Percentiles rank a stretch among this genome's conserved stretches.
These are phyloP conservation scores for Vittaforma corneae DNA, from an alignment of 371 early-diverging fungal species.

Conservation along the genomic window DNA sequence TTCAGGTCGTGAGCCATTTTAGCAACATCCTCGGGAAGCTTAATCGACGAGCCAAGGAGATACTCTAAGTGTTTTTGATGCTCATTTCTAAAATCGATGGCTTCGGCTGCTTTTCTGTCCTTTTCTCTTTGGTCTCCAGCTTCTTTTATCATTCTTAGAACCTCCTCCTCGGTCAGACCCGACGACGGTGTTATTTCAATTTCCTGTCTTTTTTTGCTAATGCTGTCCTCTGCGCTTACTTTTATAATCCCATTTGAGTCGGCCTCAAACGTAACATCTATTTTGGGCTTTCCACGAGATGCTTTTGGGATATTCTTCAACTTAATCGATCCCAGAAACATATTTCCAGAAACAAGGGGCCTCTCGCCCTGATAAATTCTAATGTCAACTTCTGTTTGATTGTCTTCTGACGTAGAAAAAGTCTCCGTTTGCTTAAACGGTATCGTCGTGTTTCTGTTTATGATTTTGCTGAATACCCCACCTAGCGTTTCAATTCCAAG, in stretches of 20 bases:
- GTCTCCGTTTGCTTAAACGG: conserved; percentile 95
- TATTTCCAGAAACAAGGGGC: conserved; percentile 85
- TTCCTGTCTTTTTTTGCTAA: conserved; percentile 79
- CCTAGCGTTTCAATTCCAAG: conserved; percentile 71
- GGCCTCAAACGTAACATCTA: conserved; percentile 93
- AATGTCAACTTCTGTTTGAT: conserved; percentile 90
- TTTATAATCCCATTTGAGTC: conserved; percentile 97
- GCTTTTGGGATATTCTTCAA: conserved; percentile 65
- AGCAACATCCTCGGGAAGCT: neutral
- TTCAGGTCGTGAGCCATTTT: neutral
- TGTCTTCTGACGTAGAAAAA: conserved; percentile 96
- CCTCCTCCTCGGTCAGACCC: conserved; percentile 82
- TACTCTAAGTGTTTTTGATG: conserved; percentile 78
- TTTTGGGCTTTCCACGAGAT: conserved; percentile 83
- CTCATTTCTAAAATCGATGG: conserved; percentile 78
- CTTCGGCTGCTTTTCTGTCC: conserved; percentile 78
- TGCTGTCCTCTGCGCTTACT: conserved; percentile 88
- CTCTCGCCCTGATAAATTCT: conserved; percentile 96
- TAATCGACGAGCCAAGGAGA: conserved; percentile 25
- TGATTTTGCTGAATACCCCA: conserved; percentile 86
- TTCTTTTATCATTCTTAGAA: conserved; percentile 81
- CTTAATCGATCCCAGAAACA: conserved; percentile 86
- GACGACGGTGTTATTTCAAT: conserved; percentile 88
- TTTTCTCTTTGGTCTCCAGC: conserved; percentile 76
- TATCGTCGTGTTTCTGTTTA: conserved; percentile 92